Conservation (phyloP, 352 stramenopile species). For the Peronospora belbahrii region DNA sequence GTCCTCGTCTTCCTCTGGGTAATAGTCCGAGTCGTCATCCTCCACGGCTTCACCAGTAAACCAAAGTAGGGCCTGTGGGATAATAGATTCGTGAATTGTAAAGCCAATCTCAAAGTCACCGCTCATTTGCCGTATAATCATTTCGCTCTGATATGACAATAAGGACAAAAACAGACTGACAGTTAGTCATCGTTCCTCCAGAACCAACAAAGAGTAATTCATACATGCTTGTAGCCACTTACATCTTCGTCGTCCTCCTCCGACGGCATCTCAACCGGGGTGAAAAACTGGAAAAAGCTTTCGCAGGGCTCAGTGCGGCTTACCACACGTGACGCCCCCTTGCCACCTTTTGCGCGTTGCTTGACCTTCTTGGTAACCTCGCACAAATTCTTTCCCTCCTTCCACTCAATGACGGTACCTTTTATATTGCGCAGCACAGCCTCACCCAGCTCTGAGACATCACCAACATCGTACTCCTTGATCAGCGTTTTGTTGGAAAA, state of each 20-base stretch:
- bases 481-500: constrained; percentile 70
- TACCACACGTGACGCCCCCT: constrained; percentile 67
- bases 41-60: constrained; percentile 79
- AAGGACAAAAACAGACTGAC: constrained; percentile 8
- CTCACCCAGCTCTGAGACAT: constrained; percentile 72
- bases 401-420: constrained; percentile 74
- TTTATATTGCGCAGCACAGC: constrained; percentile 71
- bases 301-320: constrained; percentile 76
- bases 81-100: constrained; percentile 84
- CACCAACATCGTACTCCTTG: constrained; percentile 84
- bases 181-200: neutral
- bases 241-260: constrained; percentile 80
- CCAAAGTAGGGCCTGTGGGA: constrained; percentile 80
- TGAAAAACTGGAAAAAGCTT: constrained; percentile 86
- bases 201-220: constrained; percentile 2
- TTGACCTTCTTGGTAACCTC: constrained; percentile 86
- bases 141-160: constrained; percentile 46
- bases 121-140: constrained; percentile 81
- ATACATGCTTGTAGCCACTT: constrained; percentile 15
- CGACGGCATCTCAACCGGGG: constrained; percentile 76
- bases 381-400: constrained; percentile 75
- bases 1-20: constrained; percentile 46
- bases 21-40: constrained; percentile 70
- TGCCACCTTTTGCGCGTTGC: constrained; percentile 73
- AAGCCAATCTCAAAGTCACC: constrained; percentile 83